Conservation (phyloP, 2,329 filamentous ascomycete species). For the Dendryphion nanum region DNA sequence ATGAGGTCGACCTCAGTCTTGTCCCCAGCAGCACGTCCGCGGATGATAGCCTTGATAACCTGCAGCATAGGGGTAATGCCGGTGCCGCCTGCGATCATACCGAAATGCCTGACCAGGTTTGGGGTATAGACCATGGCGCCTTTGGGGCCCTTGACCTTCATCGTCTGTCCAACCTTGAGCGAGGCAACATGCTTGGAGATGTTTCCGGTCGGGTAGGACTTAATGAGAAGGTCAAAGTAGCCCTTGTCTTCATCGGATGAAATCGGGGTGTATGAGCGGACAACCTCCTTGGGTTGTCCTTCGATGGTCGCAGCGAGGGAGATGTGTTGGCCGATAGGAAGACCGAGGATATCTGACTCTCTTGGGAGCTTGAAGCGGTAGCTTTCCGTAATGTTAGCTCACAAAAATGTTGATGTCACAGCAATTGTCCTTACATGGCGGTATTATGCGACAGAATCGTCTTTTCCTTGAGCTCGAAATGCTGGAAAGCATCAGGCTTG, state of each 20-base stretch:
- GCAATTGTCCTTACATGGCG: conserved; percentile 66
- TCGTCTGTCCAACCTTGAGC: conserved; percentile 72
- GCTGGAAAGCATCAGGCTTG: conserved; percentile 83
- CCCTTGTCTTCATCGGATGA: conserved; percentile 58
- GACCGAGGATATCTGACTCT: conserved; percentile 78
- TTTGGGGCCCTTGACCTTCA: conserved; percentile 92
- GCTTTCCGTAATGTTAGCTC: conserved; percentile 45
- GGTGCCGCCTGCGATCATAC: conserved; percentile 97
- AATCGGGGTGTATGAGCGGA: conserved; percentile 44
- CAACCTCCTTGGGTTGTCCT: conserved; percentile 43
- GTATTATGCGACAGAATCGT: conserved; percentile 97
- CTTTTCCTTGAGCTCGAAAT: conserved; percentile 93
- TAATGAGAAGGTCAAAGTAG: conserved; percentile 95
- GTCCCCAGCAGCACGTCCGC: conserved; percentile 72
- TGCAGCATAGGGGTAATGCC: conserved; percentile 99
- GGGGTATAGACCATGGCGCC: conserved; percentile 96
- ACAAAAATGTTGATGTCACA: not conserved
- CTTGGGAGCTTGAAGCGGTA: conserved; percentile 90
- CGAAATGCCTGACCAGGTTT: conserved; percentile 94
- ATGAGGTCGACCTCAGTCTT: conserved; percentile 89
- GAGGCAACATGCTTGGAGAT: conserved; percentile 91
- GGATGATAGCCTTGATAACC: conserved; percentile 85
- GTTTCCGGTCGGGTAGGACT: conserved; percentile 96
- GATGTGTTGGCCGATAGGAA: conserved; percentile 98
- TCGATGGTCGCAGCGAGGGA: conserved; percentile 69